phyloP scores from a whole-genome alignment of 371 early-diverging fungal species.

The Rhizomucor miehei region DNA sequence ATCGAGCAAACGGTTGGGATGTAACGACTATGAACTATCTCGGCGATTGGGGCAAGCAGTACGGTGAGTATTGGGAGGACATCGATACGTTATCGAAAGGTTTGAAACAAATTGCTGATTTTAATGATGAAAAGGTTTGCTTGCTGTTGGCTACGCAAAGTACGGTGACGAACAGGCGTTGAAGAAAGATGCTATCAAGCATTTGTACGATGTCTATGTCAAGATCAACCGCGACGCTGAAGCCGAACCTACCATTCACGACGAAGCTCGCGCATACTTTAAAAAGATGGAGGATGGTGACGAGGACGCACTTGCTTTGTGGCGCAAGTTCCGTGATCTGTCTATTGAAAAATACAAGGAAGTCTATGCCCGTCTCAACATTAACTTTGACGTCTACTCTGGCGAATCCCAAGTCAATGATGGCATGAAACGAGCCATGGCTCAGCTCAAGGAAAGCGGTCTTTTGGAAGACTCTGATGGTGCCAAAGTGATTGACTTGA shows the following conservation, averaged over 20 bases:
- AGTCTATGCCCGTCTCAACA: conserved; percentile 91
- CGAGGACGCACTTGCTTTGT: conserved; percentile 78
- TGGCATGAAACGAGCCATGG: conserved; percentile 77
- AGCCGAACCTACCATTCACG: conserved; percentile 73
- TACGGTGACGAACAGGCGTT: conserved; percentile 83
- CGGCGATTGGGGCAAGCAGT: conserved; percentile 99
- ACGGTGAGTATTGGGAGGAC: conserved; percentile 67
- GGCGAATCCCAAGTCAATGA: conserved; percentile 96
- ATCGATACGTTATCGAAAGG: neutral
- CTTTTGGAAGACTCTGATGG: conserved; percentile 81
- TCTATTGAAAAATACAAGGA: conserved; percentile 95
- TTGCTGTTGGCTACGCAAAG: conserved; percentile 89
- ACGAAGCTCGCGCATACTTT: conserved; percentile 95
- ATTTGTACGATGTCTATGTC: conserved; percentile 97
- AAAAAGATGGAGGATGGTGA: conserved; percentile 98
- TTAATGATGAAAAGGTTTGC: conserved; percentile 56
- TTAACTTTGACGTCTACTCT: conserved; percentile 96
- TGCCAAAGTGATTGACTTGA: conserved; percentile 86
- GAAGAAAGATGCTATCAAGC: conserved; percentile 84
- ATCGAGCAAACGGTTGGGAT: conserved; percentile 87
- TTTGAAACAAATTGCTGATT: neutral
- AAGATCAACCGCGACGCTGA: conserved; percentile 80
- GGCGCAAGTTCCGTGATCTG: conserved; percentile 92
- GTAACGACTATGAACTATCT: conserved; percentile 96
- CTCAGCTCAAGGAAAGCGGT: conserved; percentile 66